Percentiles rank a stretch among this genome's conserved stretches.
Conservation (phyloP, 2,329 filamentous ascomycete genomes). For the Trichocomaceae sp. region DNA sequence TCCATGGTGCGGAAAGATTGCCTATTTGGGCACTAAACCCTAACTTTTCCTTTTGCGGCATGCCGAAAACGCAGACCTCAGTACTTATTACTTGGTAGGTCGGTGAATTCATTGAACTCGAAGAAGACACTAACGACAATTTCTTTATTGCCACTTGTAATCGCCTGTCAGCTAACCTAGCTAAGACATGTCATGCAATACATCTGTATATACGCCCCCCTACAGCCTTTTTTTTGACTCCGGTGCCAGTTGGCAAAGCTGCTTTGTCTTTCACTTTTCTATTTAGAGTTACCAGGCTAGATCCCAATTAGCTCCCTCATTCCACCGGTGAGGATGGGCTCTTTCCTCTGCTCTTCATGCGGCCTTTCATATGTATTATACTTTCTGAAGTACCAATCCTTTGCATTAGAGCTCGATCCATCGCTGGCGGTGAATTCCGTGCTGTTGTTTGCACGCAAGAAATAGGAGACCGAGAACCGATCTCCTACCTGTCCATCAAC, state of each 20-base stretch:
- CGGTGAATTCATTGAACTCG: too few species aligned
- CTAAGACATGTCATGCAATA: too few species aligned
- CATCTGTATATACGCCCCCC: too few species aligned
- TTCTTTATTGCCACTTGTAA: too few species aligned
- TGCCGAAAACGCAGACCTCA: not conserved
- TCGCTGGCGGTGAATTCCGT: constrained; percentile 15
- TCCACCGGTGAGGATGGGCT: constrained; percentile 5
- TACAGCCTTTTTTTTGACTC: too few species aligned
- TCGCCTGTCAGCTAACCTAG: too few species aligned
- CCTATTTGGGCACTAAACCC: not conserved
- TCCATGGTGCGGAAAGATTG: not conserved
- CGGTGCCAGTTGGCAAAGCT: too few species aligned
- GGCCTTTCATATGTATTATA: constrained; percentile 3
- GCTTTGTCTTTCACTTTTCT: too few species aligned
- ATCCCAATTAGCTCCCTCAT: not conserved
- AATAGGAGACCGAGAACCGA: constrained; percentile 21
- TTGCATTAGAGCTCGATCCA: not conserved
- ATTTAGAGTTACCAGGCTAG: too few species aligned
- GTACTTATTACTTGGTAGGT: too few species aligned
- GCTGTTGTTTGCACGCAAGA: constrained; percentile 18
- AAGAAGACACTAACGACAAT: too few species aligned
- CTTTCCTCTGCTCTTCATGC: constrained; percentile 6
- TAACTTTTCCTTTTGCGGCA: not conserved
- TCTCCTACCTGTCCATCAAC: constrained; percentile 11
- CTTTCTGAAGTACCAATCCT: constrained; percentile 3